Conservation (phyloP, 352 stramenopile genomes). For the Phytophthora agathidicida region DNA sequence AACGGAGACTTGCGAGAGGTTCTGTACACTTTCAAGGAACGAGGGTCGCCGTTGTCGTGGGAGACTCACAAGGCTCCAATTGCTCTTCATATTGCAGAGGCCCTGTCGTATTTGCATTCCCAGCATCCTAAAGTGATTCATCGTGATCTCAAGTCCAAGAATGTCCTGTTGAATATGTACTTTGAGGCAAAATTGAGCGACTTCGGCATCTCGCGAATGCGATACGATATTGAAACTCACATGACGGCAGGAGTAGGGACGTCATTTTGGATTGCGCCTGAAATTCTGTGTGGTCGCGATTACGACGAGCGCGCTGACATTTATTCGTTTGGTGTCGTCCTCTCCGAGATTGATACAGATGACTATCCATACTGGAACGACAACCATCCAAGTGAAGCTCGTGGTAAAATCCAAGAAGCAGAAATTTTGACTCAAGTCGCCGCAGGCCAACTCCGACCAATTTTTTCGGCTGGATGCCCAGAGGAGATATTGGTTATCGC, state of each 20-base stretch:
- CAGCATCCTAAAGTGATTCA: conserved; percentile 59
- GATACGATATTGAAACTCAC: conserved; percentile 52
- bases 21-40: conserved; percentile 47
- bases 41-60: conserved; percentile 42
- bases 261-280: conserved; percentile 71
- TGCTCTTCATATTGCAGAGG: conserved; percentile 59
- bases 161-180: conserved; percentile 45
- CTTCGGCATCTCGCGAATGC: conserved; percentile 64
- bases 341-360: conserved; percentile 57
- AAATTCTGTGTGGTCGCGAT: conserved; percentile 51
- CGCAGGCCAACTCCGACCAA: conserved; percentile 37
- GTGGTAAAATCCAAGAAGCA: conserved; percentile 51
- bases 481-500: conserved; percentile 49
- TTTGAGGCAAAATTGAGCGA: conserved; percentile 71
- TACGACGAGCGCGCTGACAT: conserved; percentile 61
- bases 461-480: conserved; percentile 51
- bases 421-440: conserved; percentile 57
- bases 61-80: conserved; percentile 52
- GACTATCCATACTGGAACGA: conserved; percentile 65
- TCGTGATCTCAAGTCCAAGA: conserved; percentile 52
- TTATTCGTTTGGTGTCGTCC: conserved; percentile 56
- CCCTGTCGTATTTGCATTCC: conserved; percentile 64
- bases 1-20: conserved; percentile 63
- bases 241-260: conserved; percentile 54
- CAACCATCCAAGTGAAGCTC: conserved; percentile 25